Percentiles rank a stretch among this genome's conserved stretches.
These are phyloP conservation scores for Sordariomycetes sp. DNA, from an alignment of 2,329 filamentous ascomycete species.

Conservation along the genomic window DNA sequence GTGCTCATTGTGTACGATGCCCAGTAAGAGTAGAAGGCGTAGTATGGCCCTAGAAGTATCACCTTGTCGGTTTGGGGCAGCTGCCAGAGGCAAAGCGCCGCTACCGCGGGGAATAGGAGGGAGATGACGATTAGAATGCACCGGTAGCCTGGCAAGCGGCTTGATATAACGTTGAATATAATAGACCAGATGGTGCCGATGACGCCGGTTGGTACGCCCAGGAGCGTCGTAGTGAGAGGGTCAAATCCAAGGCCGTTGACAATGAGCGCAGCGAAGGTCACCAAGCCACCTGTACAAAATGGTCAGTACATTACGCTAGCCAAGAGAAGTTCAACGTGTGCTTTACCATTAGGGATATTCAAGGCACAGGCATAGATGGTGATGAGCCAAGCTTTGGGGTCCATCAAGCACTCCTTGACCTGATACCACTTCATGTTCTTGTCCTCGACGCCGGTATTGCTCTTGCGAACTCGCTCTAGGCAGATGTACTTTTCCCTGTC, in stretches of 20 bases:
- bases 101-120: neutral
- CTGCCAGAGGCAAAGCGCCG: neutral
- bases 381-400: conserved; percentile 48
- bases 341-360: conserved; percentile 26
- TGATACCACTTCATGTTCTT: conserved; percentile 31
- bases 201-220: neutral
- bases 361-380: conserved; percentile 36
- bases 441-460: conserved; percentile 36
- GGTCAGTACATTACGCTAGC: neutral
- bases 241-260: neutral
- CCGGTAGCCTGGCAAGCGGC: neutral
- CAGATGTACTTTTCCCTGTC: conserved; percentile 24
- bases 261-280: conserved; percentile 12
- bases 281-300: conserved; percentile 18
- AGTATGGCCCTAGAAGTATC: neutral
- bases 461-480: conserved; percentile 46
- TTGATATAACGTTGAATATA: neutral
- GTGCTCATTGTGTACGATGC: neutral
- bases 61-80: neutral
- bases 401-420: conserved; percentile 31
- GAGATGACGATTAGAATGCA: neutral
- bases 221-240: neutral
- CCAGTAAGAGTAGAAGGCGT: neutral
- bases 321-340: neutral
- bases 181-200: neutral